A percentile compares a stretch with the other conserved stretches of the same genome.
These are phyloP conservation scores for Candida tibetensis DNA, from an alignment of 805 yeast species.

Conservation along the genomic window DNA sequence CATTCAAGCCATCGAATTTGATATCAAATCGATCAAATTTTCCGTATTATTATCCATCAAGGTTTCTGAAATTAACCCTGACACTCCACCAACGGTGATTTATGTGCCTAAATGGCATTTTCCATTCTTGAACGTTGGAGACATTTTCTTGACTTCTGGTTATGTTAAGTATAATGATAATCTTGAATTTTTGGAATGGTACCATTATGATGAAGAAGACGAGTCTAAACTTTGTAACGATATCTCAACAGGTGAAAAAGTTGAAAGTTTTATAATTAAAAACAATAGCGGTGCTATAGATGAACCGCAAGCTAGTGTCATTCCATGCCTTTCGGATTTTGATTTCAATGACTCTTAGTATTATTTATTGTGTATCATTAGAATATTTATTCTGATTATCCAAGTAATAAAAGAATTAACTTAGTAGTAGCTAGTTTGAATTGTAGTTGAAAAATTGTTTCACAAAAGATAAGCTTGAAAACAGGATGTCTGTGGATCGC, in stretches of 20 bases:
- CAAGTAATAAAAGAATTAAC: background rate
- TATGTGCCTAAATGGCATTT: conserved; percentile 75
- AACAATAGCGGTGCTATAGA: conserved; percentile 38
- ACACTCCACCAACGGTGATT: conserved; percentile 51
- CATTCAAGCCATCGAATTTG: conserved; percentile 55
- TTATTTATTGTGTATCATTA: no score
- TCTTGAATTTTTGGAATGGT: conserved; percentile 67
- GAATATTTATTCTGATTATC: background rate
- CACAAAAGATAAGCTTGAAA: no score
- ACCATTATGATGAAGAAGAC: conserved; percentile 41
- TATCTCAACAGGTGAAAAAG: conserved; percentile 3
- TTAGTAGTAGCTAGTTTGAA: no score
- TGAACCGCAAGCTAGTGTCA: conserved; percentile 10
- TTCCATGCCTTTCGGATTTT: conserved; percentile 9
- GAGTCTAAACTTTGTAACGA: no score
- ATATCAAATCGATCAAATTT: conserved; percentile 48
- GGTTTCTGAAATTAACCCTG: conserved; percentile 27
- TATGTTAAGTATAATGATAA: conserved; percentile 48
- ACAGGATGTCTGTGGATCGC: no score
- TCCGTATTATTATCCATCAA: conserved; percentile 30
- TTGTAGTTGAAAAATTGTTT: no score
- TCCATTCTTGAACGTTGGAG: conserved; percentile 44
- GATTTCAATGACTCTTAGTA: conserved; percentile 1
- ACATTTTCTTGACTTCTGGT: conserved; percentile 56
- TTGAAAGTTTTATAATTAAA: conserved; percentile 34